phyloP scores from a whole-genome alignment of 768 basidiomycete species.

The Mycena latifolia region DNA sequence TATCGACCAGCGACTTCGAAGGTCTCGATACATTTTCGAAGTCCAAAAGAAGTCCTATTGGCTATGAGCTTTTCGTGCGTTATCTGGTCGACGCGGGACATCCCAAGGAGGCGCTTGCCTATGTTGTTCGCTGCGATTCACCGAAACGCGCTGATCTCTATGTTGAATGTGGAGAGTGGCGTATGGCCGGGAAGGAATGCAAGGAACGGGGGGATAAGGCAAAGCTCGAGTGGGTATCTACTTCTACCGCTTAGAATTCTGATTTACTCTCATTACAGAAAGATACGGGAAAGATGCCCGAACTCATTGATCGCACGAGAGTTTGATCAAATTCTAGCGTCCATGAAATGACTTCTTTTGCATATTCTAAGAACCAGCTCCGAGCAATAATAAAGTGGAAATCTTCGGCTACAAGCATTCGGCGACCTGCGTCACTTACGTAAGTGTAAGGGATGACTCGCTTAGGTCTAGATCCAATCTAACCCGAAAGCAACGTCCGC shows the following conservation, averaged over 20 bases:
- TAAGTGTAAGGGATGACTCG: neutral
- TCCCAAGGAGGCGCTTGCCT: constrained; percentile 79
- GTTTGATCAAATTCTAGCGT: constrained; percentile 71
- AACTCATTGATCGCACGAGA: constrained; percentile 87
- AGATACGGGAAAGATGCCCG: constrained; percentile 79
- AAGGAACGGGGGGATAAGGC: constrained; percentile 90
- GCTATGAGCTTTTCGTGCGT: constrained; percentile 91
- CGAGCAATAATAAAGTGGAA: no score
- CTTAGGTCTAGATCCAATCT: neutral
- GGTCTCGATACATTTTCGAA: constrained; percentile 88
- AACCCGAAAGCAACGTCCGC: neutral
- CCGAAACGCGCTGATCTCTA: constrained; percentile 89
- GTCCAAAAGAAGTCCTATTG: constrained; percentile 92
- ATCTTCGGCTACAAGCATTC: no score
- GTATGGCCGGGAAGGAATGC: constrained; percentile 87
- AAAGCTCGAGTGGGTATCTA: constrained; percentile 80
- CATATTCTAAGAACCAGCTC: neutral
- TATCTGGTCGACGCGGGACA: constrained; percentile 83
- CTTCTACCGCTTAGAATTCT: constrained; percentile 5
- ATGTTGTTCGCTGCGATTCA: constrained; percentile 88
- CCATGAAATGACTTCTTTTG: constrained; percentile 69
- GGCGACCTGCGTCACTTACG: no score
- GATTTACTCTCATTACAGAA: constrained; percentile 55
- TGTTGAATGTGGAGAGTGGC: constrained; percentile 92
- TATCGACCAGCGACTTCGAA: constrained; percentile 86